Base-by-base conservation (phyloP, 306 rosid genomes). In the Ceratonia siliqua region DNA sequence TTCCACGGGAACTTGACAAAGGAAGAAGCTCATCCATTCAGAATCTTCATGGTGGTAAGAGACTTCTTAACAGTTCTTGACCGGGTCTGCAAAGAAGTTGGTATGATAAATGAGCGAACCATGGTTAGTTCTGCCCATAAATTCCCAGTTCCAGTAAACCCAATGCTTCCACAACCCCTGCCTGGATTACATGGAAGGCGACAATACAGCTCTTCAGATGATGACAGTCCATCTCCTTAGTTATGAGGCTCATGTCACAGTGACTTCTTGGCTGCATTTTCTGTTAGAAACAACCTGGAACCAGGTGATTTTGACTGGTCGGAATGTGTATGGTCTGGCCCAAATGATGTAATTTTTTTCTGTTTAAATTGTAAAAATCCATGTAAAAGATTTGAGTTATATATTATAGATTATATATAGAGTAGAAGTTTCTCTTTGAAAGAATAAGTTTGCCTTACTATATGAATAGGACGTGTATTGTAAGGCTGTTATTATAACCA, bases 21-120 rank as follows among this genome's bases (percentile, higher is more conserved):
- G 81, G 98, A 94, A 91, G 98, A 94, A 83, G 98, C 98, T 80
- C 98, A 94, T 81, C 98, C 98, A 4, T 92, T 91, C 49, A 82
- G 97, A 79, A 88, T 90, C 61, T 94, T 91, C 89, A 71, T 86
- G 88, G 97, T 90, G 75, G 98, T 94, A 35, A 84, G 98, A 69
- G 97, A 94, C 83, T 91, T 94, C 32, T 85, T 94, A 11, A 56
- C 85, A 0, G 77, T 84, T 45, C 90, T 94, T 3, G 98, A 94
- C 52, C 73, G 91, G 15, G 98, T 91, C 27, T 94, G 98, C 86
- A 94, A 88, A 83, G 98, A 94, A 83, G 96, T 94, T 0, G 91
- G 95, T 35, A 81, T 78, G 88, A 83, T 91, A 58, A 94, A 94
- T 45, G 96, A 90, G 79, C 76, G 95, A 75, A 92, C 95, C 7